Evolutionary conservation across 129 eudicot genomes (phyloP).

Genomic region (Pulicaria dysenterica): DNA sequence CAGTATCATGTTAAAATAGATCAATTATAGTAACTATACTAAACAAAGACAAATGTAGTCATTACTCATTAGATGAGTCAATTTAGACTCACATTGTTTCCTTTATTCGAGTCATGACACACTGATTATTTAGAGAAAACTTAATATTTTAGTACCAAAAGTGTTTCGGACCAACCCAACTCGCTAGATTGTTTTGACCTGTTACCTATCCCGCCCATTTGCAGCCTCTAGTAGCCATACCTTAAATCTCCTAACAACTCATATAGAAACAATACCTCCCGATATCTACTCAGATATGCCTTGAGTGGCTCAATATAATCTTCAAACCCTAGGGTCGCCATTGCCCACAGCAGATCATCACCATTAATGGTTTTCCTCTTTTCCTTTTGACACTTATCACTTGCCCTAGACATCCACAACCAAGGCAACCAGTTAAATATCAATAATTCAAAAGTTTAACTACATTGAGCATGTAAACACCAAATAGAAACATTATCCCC

Average conservation of each 20-base stretch:
- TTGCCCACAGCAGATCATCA: conserved; percentile 81
- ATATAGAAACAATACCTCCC: conserved; percentile 54
- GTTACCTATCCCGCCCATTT: not conserved
- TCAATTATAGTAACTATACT: not conserved
- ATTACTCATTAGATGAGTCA: no score
- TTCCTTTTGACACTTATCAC: conserved; percentile 83
- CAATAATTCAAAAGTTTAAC: no score
- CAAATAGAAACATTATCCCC: no score
- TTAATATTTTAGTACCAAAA: not conserved
- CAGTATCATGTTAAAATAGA: conserved; percentile 14
- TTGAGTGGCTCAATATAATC: conserved; percentile 78
- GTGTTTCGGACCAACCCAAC: not conserved
- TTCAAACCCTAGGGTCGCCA: conserved; percentile 79
- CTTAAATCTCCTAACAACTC: not conserved
- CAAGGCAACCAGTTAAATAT: no score
- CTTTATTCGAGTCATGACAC: not conserved
- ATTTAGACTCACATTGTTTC: no score
- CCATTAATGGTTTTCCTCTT: conserved; percentile 82
- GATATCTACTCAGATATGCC: conserved; percentile 52
- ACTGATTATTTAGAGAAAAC: not conserved
- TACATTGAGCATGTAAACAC: no score
- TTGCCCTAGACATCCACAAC: no score
- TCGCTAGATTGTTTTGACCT: not conserved
- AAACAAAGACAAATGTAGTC: not conserved
- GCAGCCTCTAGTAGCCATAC: not conserved